phyloP scores from a whole-genome alignment of 306 rosid species.

The Malus sieversii region DNA sequence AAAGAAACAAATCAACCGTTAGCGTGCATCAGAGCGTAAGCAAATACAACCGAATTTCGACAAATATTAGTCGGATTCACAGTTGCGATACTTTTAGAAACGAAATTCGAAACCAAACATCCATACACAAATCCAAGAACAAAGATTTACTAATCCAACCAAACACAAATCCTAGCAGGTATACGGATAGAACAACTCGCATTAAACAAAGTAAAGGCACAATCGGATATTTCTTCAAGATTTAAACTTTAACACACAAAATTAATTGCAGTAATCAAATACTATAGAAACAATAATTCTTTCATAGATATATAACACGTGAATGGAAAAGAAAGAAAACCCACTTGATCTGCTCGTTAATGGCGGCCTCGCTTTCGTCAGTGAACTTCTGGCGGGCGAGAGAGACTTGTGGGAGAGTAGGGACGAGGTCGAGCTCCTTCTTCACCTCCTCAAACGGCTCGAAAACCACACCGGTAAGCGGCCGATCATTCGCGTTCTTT shows the following conservation, averaged over 20 bases:
- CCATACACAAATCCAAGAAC: neutral
- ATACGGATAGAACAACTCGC: neutral
- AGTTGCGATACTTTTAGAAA: neutral
- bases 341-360: conserved; percentile 93
- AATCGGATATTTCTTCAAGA: neutral
- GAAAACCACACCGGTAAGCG: conserved; percentile 68
- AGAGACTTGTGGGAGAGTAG: conserved; percentile 60
- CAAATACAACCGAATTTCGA: neutral
- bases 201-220: neutral
- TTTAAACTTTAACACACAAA: neutral
- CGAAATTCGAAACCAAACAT: neutral
- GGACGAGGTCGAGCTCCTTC: conserved; percentile 86
- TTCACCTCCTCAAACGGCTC: conserved; percentile 94
- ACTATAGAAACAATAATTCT: neutral
- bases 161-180: neutral
- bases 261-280: neutral
- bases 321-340: neutral
- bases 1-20: neutral
- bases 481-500: conserved; percentile 37
- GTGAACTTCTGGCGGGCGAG: conserved; percentile 71
- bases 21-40: neutral
- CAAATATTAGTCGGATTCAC: neutral
- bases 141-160: neutral
- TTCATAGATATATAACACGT: neutral
- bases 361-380: conserved; percentile 54